Evolutionary conservation across 495 filamentous ascomycete species (phyloP).

Genomic region (Daldinia bambusicola): DNA sequence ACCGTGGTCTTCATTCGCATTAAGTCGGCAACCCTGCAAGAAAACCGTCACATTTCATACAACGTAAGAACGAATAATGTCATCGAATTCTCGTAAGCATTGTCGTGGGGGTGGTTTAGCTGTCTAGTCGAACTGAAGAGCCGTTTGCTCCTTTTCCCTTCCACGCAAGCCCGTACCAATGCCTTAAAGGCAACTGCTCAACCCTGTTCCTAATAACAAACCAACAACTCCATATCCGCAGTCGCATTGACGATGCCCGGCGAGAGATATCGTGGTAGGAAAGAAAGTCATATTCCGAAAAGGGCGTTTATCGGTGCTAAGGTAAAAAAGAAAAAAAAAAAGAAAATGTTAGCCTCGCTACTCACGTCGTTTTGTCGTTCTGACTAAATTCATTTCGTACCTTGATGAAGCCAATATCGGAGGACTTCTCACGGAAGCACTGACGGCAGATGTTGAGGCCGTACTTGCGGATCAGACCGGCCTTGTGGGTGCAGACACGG

Average conservation of each 20-base stretch:
- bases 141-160: slow-evolving; percentile 27
- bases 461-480: slow-evolving; percentile 98
- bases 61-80: slow-evolving; percentile 17
- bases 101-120: slow-evolving; percentile 39
- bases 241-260: slow-evolving; percentile 38
- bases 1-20: not conserved
- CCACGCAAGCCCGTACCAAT: slow-evolving; percentile 38
- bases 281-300: slow-evolving; percentile 39
- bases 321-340: not conserved
- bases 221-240: slow-evolving; percentile 44
- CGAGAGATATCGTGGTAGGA: slow-evolving; percentile 44
- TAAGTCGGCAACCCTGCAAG: not conserved
- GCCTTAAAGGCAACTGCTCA: slow-evolving; percentile 42
- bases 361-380: not conserved
- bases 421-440: slow-evolving; percentile 97
- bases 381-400: slow-evolving; percentile 64
- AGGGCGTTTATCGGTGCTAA: slow-evolving; percentile 65
- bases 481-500: slow-evolving; percentile 95
- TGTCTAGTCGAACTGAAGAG: slow-evolving; percentile 37
- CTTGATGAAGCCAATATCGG: slow-evolving; percentile 98
- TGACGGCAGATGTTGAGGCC: slow-evolving; percentile 99
- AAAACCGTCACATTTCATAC: slow-evolving; percentile 23
- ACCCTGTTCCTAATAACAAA: slow-evolving; percentile 44
- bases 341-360: slow-evolving; percentile 28
- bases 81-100: slow-evolving; percentile 44